These are phyloP conservation scores for Vanilla planifolia DNA, from an alignment of 106 monocot genomes.

Conservation along the genomic window DNA sequence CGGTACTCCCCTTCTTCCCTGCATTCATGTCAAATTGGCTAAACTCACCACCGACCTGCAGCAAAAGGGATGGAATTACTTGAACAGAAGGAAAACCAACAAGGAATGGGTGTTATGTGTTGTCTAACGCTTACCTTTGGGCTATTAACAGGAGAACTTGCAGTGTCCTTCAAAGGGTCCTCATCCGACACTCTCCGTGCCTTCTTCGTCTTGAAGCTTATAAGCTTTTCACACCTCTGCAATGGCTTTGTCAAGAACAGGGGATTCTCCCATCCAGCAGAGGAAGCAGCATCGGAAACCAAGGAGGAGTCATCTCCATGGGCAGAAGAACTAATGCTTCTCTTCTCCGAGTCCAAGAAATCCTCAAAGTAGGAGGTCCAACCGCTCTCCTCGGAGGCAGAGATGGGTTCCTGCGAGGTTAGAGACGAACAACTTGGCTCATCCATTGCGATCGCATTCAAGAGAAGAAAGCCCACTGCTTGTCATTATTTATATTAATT, in stretches of 20 bases:
- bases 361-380: slow-evolving; percentile 22
- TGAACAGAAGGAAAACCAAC: not conserved
- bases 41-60: slow-evolving; percentile 6
- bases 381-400: slow-evolving; percentile 12
- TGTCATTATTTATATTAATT: no score
- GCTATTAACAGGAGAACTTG: slow-evolving; percentile 33
- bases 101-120: no score
- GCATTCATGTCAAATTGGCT: not conserved
- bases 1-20: slow-evolving; percentile 10
- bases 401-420: no score
- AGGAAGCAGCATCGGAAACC: slow-evolving; percentile 38
- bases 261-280: slow-evolving; percentile 12
- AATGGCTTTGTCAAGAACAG: not conserved
- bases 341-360: slow-evolving; percentile 9
- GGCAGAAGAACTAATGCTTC: not conserved
- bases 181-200: slow-evolving; percentile 14
- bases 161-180: slow-evolving; percentile 34
- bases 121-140: slow-evolving; percentile 22
- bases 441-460: no score
- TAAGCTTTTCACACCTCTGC: slow-evolving; percentile 6
- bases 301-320: slow-evolving; percentile 13
- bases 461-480: no score
- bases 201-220: slow-evolving; percentile 22
- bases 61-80: not conserved
- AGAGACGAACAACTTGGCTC: no score